Base-by-base conservation (phyloP, 164 flowering plant genomes). In the Warburgia ugandensis region DNA sequence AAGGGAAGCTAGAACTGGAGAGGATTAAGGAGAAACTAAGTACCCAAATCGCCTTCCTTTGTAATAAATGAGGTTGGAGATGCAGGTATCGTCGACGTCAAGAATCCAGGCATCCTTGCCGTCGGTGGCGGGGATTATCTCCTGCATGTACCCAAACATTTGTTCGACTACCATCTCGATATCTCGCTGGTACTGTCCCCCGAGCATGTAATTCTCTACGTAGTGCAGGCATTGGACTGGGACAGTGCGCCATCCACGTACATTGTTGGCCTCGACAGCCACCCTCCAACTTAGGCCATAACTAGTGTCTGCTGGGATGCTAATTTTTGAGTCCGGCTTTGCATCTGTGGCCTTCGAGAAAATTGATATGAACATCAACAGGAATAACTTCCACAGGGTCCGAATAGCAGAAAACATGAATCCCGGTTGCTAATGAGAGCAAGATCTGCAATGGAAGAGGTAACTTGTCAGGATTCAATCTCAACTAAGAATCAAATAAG, bases 71-170 rank as follows among this genome's bases (percentile, higher is more conserved):
- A 79, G 49, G 51, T 88, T 88, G 30, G 97, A 88, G 59, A 89
- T 55, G 67, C 95, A 89, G 16, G 95, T 88, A 45, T 88, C 97
- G 42, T 88, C 97, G 1, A 89, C 77, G 37, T 89, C 97, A 0
- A 85, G 60, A 50, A 83, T 66, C 94, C 94, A 89, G 57, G 86
- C 94, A 54, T 81, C 90, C 55, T 63, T 54, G 48, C 83, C 84
- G 54, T 81, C 89, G 35, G 26, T 65, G 4, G 60, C 44, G 19
- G 66, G 48, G 1, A 30, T 36, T 0, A 78, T 57, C 5, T 45
- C 66, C n/a, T 58, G 41, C 10, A 71, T 21, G 55, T 78, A 89
- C 2, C 25, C 14, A 38, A 25, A 29, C 7, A 83, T 77, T 42
- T 77, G 74, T 7, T 77, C 75, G 14, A 77, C 64, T 6, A 79